These are phyloP conservation scores for Daedalea quercina DNA, from an alignment of 768 basidiomycete species.

Conservation along the genomic window DNA sequence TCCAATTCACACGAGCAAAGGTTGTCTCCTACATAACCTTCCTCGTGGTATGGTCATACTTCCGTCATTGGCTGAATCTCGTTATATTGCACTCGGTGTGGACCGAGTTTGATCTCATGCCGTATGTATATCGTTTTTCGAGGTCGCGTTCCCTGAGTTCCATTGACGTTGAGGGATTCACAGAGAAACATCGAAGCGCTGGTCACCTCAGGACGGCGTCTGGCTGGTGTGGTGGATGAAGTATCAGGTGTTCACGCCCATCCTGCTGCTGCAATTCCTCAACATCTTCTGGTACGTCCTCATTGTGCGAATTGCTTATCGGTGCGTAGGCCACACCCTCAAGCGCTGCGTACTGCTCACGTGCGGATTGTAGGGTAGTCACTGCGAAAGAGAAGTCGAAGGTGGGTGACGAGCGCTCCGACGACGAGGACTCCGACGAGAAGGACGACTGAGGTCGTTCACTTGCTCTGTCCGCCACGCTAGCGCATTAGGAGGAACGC, in stretches of 20 bases:
- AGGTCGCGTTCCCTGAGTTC: background rate
- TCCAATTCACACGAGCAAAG: conserved; percentile 61
- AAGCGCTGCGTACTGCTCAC: background rate
- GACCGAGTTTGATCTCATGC: conserved; percentile 67
- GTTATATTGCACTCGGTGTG: conserved; percentile 84
- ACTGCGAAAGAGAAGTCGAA: conserved; percentile 6
- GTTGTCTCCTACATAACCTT: conserved; percentile 58
- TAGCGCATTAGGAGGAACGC: too few relatives aligned
- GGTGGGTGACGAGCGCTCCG: conserved; percentile 72
- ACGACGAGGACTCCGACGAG: conserved; percentile 55
- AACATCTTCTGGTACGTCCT: conserved; percentile 94
- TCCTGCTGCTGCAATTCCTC: conserved; percentile 70
- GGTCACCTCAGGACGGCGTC: conserved; percentile 54
- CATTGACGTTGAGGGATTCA: background rate
- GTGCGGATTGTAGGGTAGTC: background rate
- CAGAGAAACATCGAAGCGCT: conserved; percentile 50
- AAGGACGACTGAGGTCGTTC: conserved; percentile 30
- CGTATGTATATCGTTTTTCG: conserved; percentile 41
- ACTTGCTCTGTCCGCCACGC: background rate
- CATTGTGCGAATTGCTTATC: conserved; percentile 67
- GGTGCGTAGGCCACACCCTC: conserved; percentile 49
- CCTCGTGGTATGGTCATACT: conserved; percentile 76
- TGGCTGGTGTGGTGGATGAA: conserved; percentile 77
- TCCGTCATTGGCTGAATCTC: conserved; percentile 89
- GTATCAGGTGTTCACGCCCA: conserved; percentile 71